Base-by-base conservation (phyloP, 345 rosid genomes). In the Populus nigra region DNA sequence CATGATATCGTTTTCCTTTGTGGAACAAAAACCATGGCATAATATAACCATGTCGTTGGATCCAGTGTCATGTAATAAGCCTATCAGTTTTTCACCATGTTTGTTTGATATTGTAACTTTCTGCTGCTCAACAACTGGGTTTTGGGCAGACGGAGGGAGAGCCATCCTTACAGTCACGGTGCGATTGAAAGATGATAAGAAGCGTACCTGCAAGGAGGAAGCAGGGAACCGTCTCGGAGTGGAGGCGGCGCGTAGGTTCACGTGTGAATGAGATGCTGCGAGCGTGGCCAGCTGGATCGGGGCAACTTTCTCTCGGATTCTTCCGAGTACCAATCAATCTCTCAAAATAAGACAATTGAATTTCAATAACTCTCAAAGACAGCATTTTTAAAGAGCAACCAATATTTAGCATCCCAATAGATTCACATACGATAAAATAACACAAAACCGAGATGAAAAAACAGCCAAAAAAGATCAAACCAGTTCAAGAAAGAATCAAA, bases 11-110 rank as follows among this genome's bases (percentile, higher is more conserved):
- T 63, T 22, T 4, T 71, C 81, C 84, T 82, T 82, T 8, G 72
- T 45, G 71, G 79, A 78, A 7, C 69, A 57, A 53, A 82, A 78
- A 15, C 84, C 84, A 20, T 82, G 84, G 57, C 84, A 82, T 7
- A 82, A 29, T 45, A 82, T 63, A 55, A 78, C 73, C 18, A 82
- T 41, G 49, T 82, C 81, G 45, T 82, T 74, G 5, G 84, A 78
- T 31, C 84, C 81, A 0, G 13, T 41, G 45, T 41, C 45, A 12
- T 10, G 45, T 41, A 41, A 41, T 41, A 41, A 41, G 45, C 83
- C 83, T 69, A 76, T 77, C 25, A 80, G 80, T n/a, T 76, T 80
- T 50, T 80, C 83, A 43, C 83, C 77, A 31, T 76, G 63, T 57
- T 76, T 76, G 77, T 80, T 80, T 59, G 79, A 62, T 41, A 67